Conservation (phyloP, 2,329 filamentous ascomycete species). For the Ceratocystis variospora region DNA sequence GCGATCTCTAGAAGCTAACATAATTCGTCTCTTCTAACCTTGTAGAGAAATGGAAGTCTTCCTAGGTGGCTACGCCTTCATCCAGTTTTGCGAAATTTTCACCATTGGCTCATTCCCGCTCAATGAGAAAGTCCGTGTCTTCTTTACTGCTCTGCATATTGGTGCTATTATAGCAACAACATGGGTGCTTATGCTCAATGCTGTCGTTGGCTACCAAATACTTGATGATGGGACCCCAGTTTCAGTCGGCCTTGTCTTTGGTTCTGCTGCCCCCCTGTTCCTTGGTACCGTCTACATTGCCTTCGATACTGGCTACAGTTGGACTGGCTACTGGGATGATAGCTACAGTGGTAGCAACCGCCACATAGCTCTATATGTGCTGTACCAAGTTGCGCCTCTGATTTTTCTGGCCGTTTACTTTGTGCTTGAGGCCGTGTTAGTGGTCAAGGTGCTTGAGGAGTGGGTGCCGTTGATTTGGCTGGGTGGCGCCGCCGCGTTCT, state of each 20-base stretch:
- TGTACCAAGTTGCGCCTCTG: slow-evolving; percentile 82
- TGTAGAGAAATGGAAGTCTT: slow-evolving; percentile 92
- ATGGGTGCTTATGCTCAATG: slow-evolving; percentile 88
- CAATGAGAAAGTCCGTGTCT: slow-evolving; percentile 53
- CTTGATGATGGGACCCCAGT: slow-evolving; percentile 83
- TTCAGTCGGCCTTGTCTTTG: slow-evolving; percentile 61
- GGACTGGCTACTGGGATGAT: slow-evolving; percentile 63
- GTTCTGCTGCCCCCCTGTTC: slow-evolving; percentile 59
- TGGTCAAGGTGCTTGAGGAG: slow-evolving; percentile 76
- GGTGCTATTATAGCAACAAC: slow-evolving; percentile 75
- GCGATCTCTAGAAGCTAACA: slow-evolving; percentile 15
- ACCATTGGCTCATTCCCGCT: slow-evolving; percentile 82
- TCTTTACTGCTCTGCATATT: slow-evolving; percentile 79
- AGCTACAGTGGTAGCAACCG: slow-evolving; percentile 49
- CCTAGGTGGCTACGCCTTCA: slow-evolving; percentile 68
- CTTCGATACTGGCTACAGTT: slow-evolving; percentile 78
- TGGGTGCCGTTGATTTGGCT: slow-evolving; percentile 87
- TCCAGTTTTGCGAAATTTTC: slow-evolving; percentile 93
- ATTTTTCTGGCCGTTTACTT: slow-evolving; percentile 83
- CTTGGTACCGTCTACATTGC: slow-evolving; percentile 91
- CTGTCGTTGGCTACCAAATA: slow-evolving; percentile 81
- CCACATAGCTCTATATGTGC: slow-evolving; percentile 77
- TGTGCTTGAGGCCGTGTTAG: slow-evolving; percentile 67
- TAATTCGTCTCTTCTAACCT: neutral
- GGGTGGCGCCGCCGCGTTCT: slow-evolving; percentile 57